Base-by-base conservation (phyloP, 768 basidiomycete genomes). In the Heimioporus sp. region DNA sequence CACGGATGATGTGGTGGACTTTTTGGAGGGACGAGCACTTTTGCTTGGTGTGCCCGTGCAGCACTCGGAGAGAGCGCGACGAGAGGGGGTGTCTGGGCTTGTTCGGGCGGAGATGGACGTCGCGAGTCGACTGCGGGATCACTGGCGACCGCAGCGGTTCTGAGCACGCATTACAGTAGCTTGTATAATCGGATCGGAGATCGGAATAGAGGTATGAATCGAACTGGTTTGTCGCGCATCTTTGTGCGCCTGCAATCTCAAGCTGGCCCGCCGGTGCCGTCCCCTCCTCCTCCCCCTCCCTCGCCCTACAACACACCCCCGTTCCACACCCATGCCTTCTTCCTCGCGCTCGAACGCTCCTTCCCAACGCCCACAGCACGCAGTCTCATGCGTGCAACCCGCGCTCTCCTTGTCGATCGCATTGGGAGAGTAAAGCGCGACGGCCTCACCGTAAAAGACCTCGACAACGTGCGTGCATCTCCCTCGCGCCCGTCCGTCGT, bases 311-410 rank as follows among this genome's bases (percentile, higher is more conserved):
- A 80, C 15, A 79, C 77, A 32, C 90, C 90, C 9, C 91, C 91
- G 0, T 93, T 93, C 64, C 79, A 93, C 61, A 93, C 91, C 2
- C 86, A 93, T 68, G 73, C 77, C 3, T 92, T 93, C 73, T 86
- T 90, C 56, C 62, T 65, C 20, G 84, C 78, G 1, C 73, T 93
- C 42, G 87, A 91, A 59, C 80, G 77, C 66, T 82, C 83, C 0
- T 92, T 93, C 62, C 81, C 90, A 0, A 83, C 83, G 0, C 78
- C 80, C 3, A 85, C 86, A 1, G 90, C 91, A 12, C 80, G 81
- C 37, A 84, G 82, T 62, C 79, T 93, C 48, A 93, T 92, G 91
- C 82, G 86, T 3, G 91, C 90, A 2, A 90, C 87, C 11, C 76
- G 88, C 34, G 91, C 88, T 0, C 71, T 91, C 58, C 79, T 93